Evolutionary conservation across 2,329 filamentous ascomycete genomes (phyloP), one percentile per base, ranked within the genome.

Genomic region (Talaromyces sp.): DNA sequence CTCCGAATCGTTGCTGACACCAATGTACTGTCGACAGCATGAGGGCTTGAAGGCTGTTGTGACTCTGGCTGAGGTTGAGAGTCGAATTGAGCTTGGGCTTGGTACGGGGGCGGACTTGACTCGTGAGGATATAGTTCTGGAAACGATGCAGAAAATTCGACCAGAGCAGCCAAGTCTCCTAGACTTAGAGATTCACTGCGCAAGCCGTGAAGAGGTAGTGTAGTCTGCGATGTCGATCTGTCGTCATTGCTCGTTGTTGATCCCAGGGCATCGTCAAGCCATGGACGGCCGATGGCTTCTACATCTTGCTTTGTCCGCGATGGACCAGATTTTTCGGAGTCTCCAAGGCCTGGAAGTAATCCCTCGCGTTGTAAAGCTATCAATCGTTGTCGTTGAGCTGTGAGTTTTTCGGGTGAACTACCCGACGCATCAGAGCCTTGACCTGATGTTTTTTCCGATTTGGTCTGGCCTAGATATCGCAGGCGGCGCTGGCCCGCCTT

Each of bases 261-360:
- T 66, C 49, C 72, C 68, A 43, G 68, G n/a, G 70, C 71, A 60
- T 72, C 72, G 37, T 70, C 71, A 49, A 78, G 66, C 76, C 76
- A 78, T 59, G 76, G 75, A 60, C 73, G 76, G 27, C 76, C 76
- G 60, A 78, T 78, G 27, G 68, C 72, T 64, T 78, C 75, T 22
- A 78, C 73, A 58, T 78, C 76, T 41, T 72, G 70, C 63, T 67
- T 72, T 39, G 73, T 72, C 52, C 67, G 75, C 0, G 74, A 74
- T 61, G 65, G 65, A 7, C 47, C 71, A n/a, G 74, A 75, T 52
- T 68, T 69, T 64, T 58, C 66, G 57, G 49, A 41, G 19, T 60
- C 60, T 43, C 60, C 65, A 9, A 45, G 65, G 27, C 54, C 62
- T n/a, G 64, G 1, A 8, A 75, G 69, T 9, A 76, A 73, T 1